phyloP scores from a whole-genome alignment of 2,329 filamentous ascomycete genomes.

The Thelonectria discophora region DNA sequence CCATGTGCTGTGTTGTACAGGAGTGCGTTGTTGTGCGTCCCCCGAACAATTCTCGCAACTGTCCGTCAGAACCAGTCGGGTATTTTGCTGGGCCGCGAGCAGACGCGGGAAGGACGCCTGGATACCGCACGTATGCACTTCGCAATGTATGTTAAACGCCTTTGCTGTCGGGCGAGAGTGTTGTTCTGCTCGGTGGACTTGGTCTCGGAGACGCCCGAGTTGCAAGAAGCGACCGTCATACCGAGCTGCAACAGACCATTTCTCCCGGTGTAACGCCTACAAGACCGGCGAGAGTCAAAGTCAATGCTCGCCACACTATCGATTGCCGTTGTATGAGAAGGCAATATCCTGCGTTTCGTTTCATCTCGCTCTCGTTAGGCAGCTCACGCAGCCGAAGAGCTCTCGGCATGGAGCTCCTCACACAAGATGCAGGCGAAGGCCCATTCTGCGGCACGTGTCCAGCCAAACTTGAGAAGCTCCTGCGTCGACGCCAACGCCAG shows the following conservation, averaged over 20 bases:
- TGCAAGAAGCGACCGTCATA: background rate
- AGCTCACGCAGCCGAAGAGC: background rate
- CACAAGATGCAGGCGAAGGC: conserved; percentile 19
- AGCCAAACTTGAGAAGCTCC: conserved; percentile 12
- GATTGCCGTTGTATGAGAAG: no score
- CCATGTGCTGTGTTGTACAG: conserved; percentile 5
- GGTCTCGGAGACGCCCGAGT: background rate
- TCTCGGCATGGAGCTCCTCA: background rate
- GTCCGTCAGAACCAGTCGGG: conserved; percentile 2
- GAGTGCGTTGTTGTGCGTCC: conserved; percentile 7
- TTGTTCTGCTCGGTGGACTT: background rate
- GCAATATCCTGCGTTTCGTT: conserved; percentile 15
- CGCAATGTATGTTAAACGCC: conserved; percentile 31
- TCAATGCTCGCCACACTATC: no score
- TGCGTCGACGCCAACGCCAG: conserved; percentile 25
- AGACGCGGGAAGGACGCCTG: conserved; percentile 36
- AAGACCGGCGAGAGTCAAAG: background rate
- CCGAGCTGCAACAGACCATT: background rate
- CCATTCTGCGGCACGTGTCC: conserved; percentile 37
- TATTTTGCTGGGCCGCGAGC: conserved; percentile 24
- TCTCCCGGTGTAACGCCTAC: background rate
- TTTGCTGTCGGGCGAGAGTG: conserved; percentile 5
- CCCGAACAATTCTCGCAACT: background rate
- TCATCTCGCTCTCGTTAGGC: conserved; percentile 11
- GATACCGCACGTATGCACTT: background rate